Evolutionary conservation across 176 grass and related monocot genomes (phyloP).

Genomic region (Carex parvula): DNA sequence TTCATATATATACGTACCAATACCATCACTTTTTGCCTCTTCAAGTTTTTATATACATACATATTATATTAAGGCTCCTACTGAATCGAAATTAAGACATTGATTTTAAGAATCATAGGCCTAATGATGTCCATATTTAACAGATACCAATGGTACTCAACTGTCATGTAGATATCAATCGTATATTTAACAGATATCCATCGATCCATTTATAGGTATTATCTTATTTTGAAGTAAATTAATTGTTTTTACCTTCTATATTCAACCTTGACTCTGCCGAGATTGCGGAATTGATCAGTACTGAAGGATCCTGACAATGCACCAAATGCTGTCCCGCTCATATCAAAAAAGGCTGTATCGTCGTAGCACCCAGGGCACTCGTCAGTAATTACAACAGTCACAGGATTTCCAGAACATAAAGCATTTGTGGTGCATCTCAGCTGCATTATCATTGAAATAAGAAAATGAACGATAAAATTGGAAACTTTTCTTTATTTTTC

Average conservation of each 20-base stretch:
- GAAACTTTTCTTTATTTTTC: background rate
- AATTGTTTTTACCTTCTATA: constrained; percentile 40
- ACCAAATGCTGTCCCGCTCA: constrained; percentile 78
- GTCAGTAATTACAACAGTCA: constrained; percentile 75
- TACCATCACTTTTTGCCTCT: too few species aligned
- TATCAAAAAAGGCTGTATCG: constrained; percentile 54
- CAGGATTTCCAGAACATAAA: constrained; percentile 62
- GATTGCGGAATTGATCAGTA: constrained; percentile 49
- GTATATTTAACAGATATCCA: too few species aligned
- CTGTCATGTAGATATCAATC: too few species aligned
- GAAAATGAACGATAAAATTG: background rate
- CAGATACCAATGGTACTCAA: too few species aligned
- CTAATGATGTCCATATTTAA: too few species aligned
- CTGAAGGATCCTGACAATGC: constrained; percentile 55
- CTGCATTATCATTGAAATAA: constrained; percentile 31
- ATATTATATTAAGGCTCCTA: too few species aligned
- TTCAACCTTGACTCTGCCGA: constrained; percentile 48
- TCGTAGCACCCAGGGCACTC: constrained; percentile 48
- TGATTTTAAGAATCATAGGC: too few species aligned
- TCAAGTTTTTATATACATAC: too few species aligned
- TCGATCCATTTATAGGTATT: background rate
- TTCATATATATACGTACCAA: too few species aligned
- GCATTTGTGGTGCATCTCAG: constrained; percentile 49
- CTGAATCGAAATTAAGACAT: too few species aligned
- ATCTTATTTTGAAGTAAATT: background rate